phyloP scores from a whole-genome alignment of 768 basidiomycete genomes.

The Pleurotus pulmonarius region DNA sequence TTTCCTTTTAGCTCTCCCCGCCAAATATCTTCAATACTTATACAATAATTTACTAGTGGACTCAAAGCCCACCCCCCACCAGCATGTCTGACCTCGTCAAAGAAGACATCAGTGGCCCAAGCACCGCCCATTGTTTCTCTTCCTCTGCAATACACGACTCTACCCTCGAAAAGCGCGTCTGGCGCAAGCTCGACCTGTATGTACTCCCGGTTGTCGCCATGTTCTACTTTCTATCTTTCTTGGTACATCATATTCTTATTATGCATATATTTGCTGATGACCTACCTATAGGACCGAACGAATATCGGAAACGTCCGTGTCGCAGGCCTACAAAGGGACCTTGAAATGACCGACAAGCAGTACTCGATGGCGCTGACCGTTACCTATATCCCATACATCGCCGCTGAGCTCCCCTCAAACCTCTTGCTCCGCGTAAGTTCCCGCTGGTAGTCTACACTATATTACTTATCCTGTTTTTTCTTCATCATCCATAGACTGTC shows the following conservation, averaged over 20 bases:
- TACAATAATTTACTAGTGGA: too few relatives aligned
- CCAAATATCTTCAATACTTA: too few relatives aligned
- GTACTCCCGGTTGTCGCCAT: slow-evolving; percentile 45
- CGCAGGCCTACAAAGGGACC: slow-evolving; percentile 54
- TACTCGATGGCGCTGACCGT: slow-evolving; percentile 52
- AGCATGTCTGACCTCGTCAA: too few relatives aligned
- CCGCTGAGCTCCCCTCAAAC: slow-evolving; percentile 60
- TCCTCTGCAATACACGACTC: too few relatives aligned
- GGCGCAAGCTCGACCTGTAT: slow-evolving; percentile 46
- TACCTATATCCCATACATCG: slow-evolving; percentile 49
- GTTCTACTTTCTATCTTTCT: slow-evolving; percentile 49
- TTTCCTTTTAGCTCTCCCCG: too few relatives aligned
- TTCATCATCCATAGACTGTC: slow-evolving; percentile 28
- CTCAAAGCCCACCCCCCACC: too few relatives aligned
- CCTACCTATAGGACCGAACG: slow-evolving; percentile 38
- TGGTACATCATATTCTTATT: slow-evolving; percentile 29
- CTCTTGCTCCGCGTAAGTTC: slow-evolving; percentile 46
- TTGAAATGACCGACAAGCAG: slow-evolving; percentile 39
- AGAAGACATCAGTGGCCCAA: too few relatives aligned
- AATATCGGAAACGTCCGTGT: slow-evolving; percentile 59
- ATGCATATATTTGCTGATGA: not conserved
- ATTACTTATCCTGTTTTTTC: too few relatives aligned
- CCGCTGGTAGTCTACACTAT: not conserved
- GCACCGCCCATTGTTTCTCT: too few relatives aligned
- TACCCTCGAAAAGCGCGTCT: slow-evolving; percentile 20